These are phyloP conservation scores for Apiospora aurea DNA, from an alignment of 2,329 filamentous ascomycete genomes.

Conservation along the genomic window DNA sequence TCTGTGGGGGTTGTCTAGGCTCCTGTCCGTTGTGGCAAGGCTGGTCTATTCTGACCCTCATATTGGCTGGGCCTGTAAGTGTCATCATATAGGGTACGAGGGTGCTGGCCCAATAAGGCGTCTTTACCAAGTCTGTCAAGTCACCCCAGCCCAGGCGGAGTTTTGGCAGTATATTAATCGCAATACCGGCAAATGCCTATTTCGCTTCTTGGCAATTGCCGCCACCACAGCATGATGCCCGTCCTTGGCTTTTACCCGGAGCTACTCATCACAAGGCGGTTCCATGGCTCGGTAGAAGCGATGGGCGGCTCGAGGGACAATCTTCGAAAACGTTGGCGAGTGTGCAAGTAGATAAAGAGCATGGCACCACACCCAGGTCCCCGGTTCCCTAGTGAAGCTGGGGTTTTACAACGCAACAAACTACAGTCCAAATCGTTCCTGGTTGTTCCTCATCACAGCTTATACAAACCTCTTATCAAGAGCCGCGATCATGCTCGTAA, in stretches of 20 bases:
- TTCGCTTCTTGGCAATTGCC: conserved; percentile 19
- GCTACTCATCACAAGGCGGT: not conserved
- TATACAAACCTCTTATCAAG: not conserved
- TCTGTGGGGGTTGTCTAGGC: not conserved
- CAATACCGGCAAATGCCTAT: conserved; percentile 23
- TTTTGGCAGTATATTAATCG: conserved; percentile 22
- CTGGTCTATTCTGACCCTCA: not conserved
- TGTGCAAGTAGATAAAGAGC: not conserved
- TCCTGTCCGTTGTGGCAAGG: not conserved
- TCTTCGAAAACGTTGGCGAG: not conserved
- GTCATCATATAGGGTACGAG: not conserved
- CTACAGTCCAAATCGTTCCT: not conserved
- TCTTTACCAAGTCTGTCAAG: not conserved
- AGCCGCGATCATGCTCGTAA: conserved; percentile 38
- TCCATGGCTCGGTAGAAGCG: conserved; percentile 1
- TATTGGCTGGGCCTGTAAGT: conserved; percentile 1
- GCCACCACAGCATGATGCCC: not conserved
- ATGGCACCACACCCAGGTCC: not conserved
- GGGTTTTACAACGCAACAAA: not conserved
- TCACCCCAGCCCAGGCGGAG: conserved; percentile 5
- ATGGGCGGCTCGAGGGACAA: not conserved
- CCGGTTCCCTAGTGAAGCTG: not conserved
- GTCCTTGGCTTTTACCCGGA: conserved; percentile 22
- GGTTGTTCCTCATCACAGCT: conserved; percentile 6
- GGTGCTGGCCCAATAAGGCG: not conserved